phyloP scores from a whole-genome alignment of 2,329 filamentous ascomycete species.

The Penicillium sp. region DNA sequence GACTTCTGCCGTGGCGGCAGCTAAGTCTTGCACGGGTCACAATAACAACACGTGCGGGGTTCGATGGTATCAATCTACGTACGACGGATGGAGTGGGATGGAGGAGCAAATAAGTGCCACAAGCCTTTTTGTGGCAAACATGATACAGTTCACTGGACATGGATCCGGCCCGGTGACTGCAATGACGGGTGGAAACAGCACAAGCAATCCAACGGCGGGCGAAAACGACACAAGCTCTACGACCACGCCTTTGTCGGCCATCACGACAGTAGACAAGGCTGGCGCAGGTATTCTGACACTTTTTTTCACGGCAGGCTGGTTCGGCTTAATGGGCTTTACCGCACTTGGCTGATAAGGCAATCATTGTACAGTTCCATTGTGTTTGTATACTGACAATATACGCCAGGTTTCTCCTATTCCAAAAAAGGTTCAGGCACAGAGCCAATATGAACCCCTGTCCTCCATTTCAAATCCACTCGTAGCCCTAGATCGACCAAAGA shows the following conservation, averaged over 20 bases:
- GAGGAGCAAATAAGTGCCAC: conserved; percentile 65
- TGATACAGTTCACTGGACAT: conserved; percentile 37
- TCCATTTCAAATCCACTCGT: too few relatives aligned
- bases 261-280: conserved; percentile 30
- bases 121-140: conserved; percentile 56
- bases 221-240: conserved; percentile 8
- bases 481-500: too few relatives aligned
- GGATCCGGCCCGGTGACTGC: conserved; percentile 40
- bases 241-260: neutral
- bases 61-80: conserved; percentile 52
- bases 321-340: conserved; percentile 29
- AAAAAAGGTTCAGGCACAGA: too few relatives aligned
- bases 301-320: conserved; percentile 23
- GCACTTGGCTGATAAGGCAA: conserved; percentile 23
- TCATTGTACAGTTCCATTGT: neutral
- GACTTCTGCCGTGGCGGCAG: conserved; percentile 55
- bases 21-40: conserved; percentile 50
- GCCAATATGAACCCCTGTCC: too few relatives aligned
- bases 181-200: conserved; percentile 52
- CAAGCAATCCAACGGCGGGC: conserved; percentile 35
- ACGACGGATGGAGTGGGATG: conserved; percentile 56
- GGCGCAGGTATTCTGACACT: conserved; percentile 37
- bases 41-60: conserved; percentile 56
- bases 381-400: neutral
- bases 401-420: too few relatives aligned